These are phyloP conservation scores for Samsoniella hepiali DNA, from an alignment of 2,329 filamentous ascomycete genomes.

Conservation along the genomic window DNA sequence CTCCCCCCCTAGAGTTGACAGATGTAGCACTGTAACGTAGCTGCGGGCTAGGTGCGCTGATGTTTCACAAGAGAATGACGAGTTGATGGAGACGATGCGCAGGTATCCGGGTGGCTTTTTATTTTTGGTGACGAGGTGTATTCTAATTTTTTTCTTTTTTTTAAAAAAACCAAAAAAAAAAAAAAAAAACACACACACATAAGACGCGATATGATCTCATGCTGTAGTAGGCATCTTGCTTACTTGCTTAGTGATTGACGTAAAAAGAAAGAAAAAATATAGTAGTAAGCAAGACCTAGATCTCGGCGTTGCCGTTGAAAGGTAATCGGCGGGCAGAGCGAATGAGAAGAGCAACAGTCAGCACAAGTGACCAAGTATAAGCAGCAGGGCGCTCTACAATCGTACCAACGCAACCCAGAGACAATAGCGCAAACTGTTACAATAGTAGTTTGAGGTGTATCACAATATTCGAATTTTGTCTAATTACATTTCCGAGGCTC, in stretches of 20 bases:
- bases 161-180: no score
- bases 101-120: no score
- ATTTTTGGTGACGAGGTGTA: no score
- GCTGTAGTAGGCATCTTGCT: not conserved
- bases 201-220: not conserved
- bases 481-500: not conserved
- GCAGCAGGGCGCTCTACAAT: no score
- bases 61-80: not conserved
- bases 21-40: not conserved
- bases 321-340: not conserved
- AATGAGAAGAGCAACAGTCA: constrained; percentile 2
- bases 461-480: not conserved
- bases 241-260: not conserved
- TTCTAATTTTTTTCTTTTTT: no score
- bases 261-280: not conserved
- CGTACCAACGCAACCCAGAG: not conserved
- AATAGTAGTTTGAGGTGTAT: not conserved
- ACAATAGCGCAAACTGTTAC: not conserved
- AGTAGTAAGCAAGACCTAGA: not conserved
- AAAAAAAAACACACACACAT: no score
- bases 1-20: not conserved
- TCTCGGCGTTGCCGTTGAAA: not conserved
- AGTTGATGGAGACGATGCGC: not conserved
- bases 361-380: not conserved
- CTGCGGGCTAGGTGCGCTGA: not conserved